These are phyloP conservation scores for Russula lepida DNA, from an alignment of 768 basidiomycete species.

Conservation along the genomic window DNA sequence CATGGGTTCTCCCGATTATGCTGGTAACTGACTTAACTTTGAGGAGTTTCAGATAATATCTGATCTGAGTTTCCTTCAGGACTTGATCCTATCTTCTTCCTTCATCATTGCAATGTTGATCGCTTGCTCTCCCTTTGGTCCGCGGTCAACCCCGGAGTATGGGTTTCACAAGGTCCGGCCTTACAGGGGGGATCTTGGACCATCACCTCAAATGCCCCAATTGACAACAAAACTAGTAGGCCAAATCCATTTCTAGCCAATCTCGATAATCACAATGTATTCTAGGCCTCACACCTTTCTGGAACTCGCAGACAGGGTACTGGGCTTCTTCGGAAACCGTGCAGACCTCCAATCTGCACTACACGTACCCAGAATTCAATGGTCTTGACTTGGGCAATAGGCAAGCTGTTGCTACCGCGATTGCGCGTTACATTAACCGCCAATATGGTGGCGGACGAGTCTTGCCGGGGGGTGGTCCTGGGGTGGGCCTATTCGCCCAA, in stretches of 20 bases:
- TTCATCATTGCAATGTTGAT: conserved; percentile 49
- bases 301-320: conserved; percentile 31
- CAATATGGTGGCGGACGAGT: conserved; percentile 28
- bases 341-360: conserved; percentile 31
- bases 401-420: conserved; percentile 27
- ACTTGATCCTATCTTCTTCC: conserved; percentile 47
- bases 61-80: conserved; percentile 27
- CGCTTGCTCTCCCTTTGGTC: conserved; percentile 44
- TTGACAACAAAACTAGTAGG: conserved; percentile 14
- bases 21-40: conserved; percentile 34
- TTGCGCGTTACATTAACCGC: conserved; percentile 30
- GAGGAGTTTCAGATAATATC: conserved; percentile 20
- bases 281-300: conserved; percentile 41
- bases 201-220: background rate
- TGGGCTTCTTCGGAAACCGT: conserved; percentile 33
- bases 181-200: conserved; percentile 15
- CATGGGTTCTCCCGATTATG: conserved; percentile 23
- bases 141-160: conserved; percentile 36
- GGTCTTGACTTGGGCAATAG: conserved; percentile 29
- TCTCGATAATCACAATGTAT: background rate
- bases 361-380: conserved; percentile 47
- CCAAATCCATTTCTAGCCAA: background rate
- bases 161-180: conserved; percentile 28
- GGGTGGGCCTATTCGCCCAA: conserved; percentile 18
- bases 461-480: background rate